These are phyloP conservation scores for Farysia itapuensis DNA, from an alignment of 1,284 basidiomycete genomes.

Conservation along the genomic window DNA sequence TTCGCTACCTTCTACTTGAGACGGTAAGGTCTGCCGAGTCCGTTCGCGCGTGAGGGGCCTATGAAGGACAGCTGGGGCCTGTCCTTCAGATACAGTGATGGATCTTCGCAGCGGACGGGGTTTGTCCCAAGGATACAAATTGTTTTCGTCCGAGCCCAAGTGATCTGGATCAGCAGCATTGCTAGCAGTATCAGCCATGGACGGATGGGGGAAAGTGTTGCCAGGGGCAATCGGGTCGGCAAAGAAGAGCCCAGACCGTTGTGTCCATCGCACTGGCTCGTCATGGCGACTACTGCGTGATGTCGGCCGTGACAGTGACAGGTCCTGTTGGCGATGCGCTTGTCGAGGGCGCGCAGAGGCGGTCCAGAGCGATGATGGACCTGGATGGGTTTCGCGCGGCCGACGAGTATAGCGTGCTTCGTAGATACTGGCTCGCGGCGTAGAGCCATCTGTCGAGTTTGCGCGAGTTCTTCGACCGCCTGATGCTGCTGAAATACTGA, in stretches of 20 bases:
- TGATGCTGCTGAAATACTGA: too few relatives aligned
- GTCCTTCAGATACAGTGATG: constrained; percentile 7
- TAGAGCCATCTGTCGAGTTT: constrained; percentile 18
- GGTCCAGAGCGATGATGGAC: too few relatives aligned
- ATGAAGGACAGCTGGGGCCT: neutral
- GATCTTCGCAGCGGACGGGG: constrained; percentile 6
- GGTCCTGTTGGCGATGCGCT: constrained; percentile 12
- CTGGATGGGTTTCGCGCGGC: constrained; percentile 26
- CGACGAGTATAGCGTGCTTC: constrained; percentile 11
- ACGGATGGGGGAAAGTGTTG: constrained; percentile 24
- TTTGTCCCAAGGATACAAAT: constrained; percentile 24
- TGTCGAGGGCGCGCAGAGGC: constrained; percentile 7
- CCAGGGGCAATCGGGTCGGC: constrained; percentile 16
- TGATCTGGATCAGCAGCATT: constrained; percentile 2
- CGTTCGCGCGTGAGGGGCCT: too few relatives aligned
- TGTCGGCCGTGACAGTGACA: constrained; percentile 2
- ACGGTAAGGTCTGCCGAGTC: neutral
- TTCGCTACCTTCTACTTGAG: neutral
- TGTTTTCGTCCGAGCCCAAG: too few relatives aligned
- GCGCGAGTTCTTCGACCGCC: constrained; percentile 1
- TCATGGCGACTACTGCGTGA: constrained; percentile 16
- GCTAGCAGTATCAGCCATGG: neutral
- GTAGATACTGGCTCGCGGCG: constrained; percentile 4
- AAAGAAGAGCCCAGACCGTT: constrained; percentile 6
- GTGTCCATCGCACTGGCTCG: constrained; percentile 6